phyloP scores from a whole-genome alignment of 805 yeast species.

The Hanseniaspora thailandica region DNA sequence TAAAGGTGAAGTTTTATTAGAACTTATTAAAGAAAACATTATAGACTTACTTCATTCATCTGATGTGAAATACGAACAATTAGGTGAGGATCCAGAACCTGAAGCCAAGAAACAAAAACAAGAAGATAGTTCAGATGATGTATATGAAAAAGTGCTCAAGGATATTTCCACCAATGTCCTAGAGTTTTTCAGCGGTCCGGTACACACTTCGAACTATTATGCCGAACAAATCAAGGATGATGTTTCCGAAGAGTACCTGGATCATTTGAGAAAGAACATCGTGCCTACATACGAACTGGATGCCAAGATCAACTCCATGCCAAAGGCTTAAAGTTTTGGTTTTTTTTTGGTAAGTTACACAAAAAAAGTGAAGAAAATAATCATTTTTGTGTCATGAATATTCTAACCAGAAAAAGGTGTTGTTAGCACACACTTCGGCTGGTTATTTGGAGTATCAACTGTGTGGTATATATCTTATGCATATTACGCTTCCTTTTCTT shows the following conservation, averaged over 20 bases:
- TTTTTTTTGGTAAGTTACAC: too few species aligned
- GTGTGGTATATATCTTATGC: too few species aligned
- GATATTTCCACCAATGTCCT: background rate
- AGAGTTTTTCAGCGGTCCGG: background rate
- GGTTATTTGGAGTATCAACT: too few species aligned
- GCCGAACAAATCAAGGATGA: constrained; percentile 1
- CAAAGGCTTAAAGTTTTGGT: background rate
- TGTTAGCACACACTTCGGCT: too few species aligned
- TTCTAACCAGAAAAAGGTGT: too few species aligned
- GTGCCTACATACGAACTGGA: background rate
- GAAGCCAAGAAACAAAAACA: constrained; percentile 6
- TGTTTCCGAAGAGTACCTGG: constrained; percentile 4
- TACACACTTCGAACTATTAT: constrained; percentile 1
- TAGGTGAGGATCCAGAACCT: background rate
- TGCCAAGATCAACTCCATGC: background rate
- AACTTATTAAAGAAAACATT: constrained; percentile 21
- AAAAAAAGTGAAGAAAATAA: too few species aligned
- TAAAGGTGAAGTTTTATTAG: constrained; percentile 25
- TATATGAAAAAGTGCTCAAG: background rate
- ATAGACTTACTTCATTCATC: background rate
- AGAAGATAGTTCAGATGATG: background rate
- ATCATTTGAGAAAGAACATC: background rate
- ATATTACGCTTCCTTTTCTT: too few species aligned
- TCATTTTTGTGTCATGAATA: background rate
- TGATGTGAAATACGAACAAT: constrained; percentile 20